Conservation (phyloP, 257 asterid genomes). For the Asclepias syriaca region DNA sequence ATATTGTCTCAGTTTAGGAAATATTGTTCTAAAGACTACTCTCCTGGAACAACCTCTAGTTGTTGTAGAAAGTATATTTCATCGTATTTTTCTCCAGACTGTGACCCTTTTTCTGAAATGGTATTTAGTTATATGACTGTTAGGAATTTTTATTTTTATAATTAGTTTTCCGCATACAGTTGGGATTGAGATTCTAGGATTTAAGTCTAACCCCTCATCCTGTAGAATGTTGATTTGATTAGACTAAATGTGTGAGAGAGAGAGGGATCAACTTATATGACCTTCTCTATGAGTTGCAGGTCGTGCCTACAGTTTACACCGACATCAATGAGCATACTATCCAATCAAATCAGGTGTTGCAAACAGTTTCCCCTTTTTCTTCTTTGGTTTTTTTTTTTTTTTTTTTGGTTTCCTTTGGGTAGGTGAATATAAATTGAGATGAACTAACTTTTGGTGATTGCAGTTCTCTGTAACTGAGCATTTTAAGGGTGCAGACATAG, state of each 20-base stretch:
- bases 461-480: constrained; percentile 99
- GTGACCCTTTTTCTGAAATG: not conserved
- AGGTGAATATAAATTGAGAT: constrained; percentile 17
- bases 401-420: not conserved
- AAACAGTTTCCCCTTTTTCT: not conserved
- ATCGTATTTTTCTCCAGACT: not conserved
- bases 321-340: constrained; percentile 68
- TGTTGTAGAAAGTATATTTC: not conserved
- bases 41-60: not conserved
- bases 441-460: constrained; percentile 26
- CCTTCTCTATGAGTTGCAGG: constrained; percentile 49
- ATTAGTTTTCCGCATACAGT: not conserved
- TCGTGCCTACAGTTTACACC: constrained; percentile 92
- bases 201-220: not conserved
- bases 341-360: constrained; percentile 86
- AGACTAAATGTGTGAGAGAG: not conserved
- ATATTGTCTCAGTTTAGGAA: not conserved
- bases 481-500: constrained; percentile 65
- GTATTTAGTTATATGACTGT: not conserved
- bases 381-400: not conserved
- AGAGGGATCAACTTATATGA: not conserved
- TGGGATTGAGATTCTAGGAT: not conserved
- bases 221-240: not conserved
- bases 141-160: not conserved
- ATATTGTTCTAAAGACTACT: not conserved